These are phyloP conservation scores for Ramularia endophylla DNA, from an alignment of 2,329 filamentous ascomycete species.

Conservation along the genomic window DNA sequence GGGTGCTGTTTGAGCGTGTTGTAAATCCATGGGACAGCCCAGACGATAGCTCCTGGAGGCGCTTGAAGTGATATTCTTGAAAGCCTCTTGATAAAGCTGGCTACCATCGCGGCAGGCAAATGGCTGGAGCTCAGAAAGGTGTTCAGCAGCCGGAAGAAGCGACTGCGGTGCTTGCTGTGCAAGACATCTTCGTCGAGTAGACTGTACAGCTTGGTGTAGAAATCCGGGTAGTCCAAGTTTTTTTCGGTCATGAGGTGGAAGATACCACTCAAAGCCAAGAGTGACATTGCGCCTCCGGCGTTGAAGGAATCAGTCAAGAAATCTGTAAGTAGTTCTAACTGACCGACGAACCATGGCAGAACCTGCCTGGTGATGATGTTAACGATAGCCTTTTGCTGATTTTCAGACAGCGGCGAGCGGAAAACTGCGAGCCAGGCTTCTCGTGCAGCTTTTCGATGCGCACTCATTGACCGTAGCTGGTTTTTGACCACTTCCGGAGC, in stretches of 20 bases:
- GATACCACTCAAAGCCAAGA: conserved; percentile 84
- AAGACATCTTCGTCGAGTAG: conserved; percentile 78
- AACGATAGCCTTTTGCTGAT: conserved; percentile 74
- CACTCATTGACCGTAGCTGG: conserved; percentile 55
- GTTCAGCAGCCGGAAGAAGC: conserved; percentile 87
- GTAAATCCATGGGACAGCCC: conserved; percentile 88
- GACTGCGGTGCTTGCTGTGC: conserved; percentile 89
- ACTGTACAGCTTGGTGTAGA: conserved; percentile 91
- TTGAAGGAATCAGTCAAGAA: conserved; percentile 95
- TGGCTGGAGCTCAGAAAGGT: conserved; percentile 88
- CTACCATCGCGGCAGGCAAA: conserved; percentile 82
- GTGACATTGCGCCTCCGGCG: conserved; percentile 74
- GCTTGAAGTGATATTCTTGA: conserved; percentile 78
- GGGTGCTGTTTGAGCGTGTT: conserved; percentile 89
- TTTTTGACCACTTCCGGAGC: conserved; percentile 63
- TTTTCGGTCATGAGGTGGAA: conserved; percentile 92
- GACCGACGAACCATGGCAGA: conserved; percentile 74
- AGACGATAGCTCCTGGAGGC: conserved; percentile 82
- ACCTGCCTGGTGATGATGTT: conserved; percentile 70
- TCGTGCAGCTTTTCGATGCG: conserved; percentile 75
- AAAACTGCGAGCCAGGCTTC: conserved; percentile 81
- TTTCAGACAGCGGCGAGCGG: conserved; percentile 57
- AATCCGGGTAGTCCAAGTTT: conserved; percentile 79
- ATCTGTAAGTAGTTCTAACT: conserved; percentile 86
- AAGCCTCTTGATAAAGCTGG: conserved; percentile 94